Percentiles rank a stretch among this genome's conserved stretches.
These are phyloP conservation scores for Apiospora koreana DNA, from an alignment of 2,329 filamentous ascomycete genomes.

Conservation along the genomic window DNA sequence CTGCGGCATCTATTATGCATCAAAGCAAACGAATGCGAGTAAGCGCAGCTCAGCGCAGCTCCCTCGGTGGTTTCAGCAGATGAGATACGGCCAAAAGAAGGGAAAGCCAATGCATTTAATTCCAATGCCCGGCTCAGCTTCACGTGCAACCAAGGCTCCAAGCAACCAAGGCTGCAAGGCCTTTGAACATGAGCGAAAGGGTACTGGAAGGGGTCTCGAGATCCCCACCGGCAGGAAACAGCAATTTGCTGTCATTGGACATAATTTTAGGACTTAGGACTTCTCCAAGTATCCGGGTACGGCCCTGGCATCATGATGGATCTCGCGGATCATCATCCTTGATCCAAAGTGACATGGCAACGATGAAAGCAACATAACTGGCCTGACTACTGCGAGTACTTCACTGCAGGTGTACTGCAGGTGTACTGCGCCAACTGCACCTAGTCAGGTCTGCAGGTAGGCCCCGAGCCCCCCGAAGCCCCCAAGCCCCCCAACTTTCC, in stretches of 20 bases:
- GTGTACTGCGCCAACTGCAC: no score
- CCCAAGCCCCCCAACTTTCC: background rate
- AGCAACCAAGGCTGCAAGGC: no score
- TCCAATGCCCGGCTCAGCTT: background rate
- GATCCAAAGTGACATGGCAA: constrained; percentile 3
- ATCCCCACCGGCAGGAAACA: background rate
- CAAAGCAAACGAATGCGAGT: background rate
- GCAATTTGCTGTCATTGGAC: constrained; percentile 5
- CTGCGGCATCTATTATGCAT: no score
- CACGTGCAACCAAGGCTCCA: background rate
- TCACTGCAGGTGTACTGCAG: no score
- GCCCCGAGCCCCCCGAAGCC: background rate
- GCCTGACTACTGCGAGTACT: background rate
- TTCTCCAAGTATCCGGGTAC: constrained; percentile 9
- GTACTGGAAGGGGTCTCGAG: background rate
- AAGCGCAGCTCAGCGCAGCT: no score
- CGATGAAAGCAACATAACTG: background rate
- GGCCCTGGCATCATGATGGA: constrained; percentile 7
- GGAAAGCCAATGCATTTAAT: background rate
- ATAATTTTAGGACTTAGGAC: constrained; percentile 9
- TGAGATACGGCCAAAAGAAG: background rate
- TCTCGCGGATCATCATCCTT: constrained; percentile 8
- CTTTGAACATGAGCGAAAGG: background rate
- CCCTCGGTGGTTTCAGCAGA: background rate
- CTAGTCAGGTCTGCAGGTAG: background rate